Evolutionary conservation across 2,329 filamentous ascomycete species (phyloP), one percentile per base, ranked within the genome.

Genomic region (Trichoderma gracile): DNA sequence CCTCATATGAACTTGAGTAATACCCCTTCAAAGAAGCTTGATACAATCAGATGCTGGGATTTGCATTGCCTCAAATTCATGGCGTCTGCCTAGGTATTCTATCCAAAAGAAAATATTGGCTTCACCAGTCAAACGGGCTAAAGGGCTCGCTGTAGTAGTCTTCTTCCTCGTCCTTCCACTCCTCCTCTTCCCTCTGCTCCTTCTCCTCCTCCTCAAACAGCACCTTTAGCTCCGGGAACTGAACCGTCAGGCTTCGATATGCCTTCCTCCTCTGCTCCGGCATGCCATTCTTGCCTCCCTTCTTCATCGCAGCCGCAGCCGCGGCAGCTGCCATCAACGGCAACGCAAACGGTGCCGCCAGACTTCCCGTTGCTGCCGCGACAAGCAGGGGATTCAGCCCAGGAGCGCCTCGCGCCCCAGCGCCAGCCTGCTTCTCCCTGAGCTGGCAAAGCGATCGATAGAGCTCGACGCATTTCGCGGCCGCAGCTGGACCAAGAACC

Each of bases 181-280:
- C 46, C 5, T 40, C 57, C 21, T 50, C 45, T 2, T 42, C 56
- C 25, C 21, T 19, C 14, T 54, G 19, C n/a, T 17, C 49, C 27
- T 4, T 14, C 59, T 62, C 50, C 23, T 60, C 57, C 21, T 33
- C 46, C 25, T 46, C 49, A 46, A 62, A 62, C 25, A 62, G 23
- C 15, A 42, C 25, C 17, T 54, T 46, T 7, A 62, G 33, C n/a
- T 62, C 47, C 12, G 59, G 49, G 14, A 53, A 62, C 25, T 46
- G 49, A 17, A 25, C 1, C 19, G 30, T 42, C n/a, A 62, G 25
- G 9, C 50, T 33, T 46, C 42, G 52, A 12, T 54, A 62, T 25
- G 59, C 59, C 40, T 46, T 54, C 10, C 14, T 54, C 9, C 59
- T 62, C n/a, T 62, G 47, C 49, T 62, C 49, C 8, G 42, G 50